These are phyloP conservation scores for Epicoccum sorghinum DNA, from an alignment of 2,329 filamentous ascomycete genomes.

Conservation along the genomic window DNA sequence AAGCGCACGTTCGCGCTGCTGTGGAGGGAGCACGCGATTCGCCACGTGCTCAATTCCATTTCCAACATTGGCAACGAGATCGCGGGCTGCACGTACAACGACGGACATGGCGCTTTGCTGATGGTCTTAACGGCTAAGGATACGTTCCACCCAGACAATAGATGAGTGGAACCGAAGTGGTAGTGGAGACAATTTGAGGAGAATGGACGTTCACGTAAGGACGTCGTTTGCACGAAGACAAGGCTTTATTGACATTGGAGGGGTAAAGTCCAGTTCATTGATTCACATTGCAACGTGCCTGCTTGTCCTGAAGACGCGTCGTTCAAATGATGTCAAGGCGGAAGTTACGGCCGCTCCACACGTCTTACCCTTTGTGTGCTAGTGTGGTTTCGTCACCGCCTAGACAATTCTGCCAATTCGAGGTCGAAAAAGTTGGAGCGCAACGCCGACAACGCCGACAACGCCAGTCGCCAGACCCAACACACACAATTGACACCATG, in stretches of 20 bases:
- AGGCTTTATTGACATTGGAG: not conserved
- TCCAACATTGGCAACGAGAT: slow-evolving; percentile 31
- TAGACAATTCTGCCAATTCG: slow-evolving; percentile 23
- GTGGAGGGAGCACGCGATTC: slow-evolving; percentile 64
- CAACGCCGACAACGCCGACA: slow-evolving; percentile 18
- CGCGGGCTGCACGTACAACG: slow-evolving; percentile 33
- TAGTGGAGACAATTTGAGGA: not conserved
- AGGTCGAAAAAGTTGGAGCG: slow-evolving; percentile 32
- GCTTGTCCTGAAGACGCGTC: slow-evolving; percentile 5
- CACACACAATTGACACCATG: slow-evolving; percentile 28
- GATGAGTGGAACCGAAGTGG: not conserved
- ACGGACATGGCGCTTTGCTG: slow-evolving; percentile 21
- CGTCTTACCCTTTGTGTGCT: not conserved
- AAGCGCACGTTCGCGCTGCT: slow-evolving; percentile 64
- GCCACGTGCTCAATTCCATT: slow-evolving; percentile 38
- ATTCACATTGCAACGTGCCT: not conserved
- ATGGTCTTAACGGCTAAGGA: slow-evolving; percentile 1
- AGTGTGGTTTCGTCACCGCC: slow-evolving; percentile 1
- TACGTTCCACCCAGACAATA: not conserved
- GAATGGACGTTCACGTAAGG: not conserved
- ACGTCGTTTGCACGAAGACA: not conserved
- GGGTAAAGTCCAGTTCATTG: not conserved
- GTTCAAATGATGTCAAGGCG: slow-evolving; percentile 10
- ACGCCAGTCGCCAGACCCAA: slow-evolving; percentile 7
- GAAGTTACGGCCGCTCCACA: slow-evolving; percentile 2